Percentiles rank a stretch among this genome's conserved stretches.
phyloP scores from a whole-genome alignment of 179 eudicot genomes.

The Drosera spatulata region DNA sequence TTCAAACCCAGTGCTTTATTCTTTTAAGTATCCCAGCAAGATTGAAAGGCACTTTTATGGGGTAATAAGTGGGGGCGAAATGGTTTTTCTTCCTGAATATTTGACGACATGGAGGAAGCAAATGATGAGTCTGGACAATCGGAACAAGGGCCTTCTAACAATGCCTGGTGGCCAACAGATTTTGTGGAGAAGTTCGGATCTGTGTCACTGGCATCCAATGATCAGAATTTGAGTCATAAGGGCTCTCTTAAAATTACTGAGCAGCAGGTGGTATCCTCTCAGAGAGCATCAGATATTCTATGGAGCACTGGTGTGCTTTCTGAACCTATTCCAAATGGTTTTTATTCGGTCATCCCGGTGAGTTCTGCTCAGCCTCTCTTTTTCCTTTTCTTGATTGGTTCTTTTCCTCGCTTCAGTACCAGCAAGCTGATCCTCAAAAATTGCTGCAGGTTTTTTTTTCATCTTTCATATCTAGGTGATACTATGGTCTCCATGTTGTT shows the following conservation, averaged over 20 bases:
- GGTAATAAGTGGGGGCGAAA: slow-evolving; percentile 32
- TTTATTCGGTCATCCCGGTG: slow-evolving; percentile 86
- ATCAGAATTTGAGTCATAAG: slow-evolving; percentile 33
- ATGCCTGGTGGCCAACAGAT: slow-evolving; percentile 76
- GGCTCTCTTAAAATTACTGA: slow-evolving; percentile 31
- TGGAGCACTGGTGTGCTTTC: slow-evolving; percentile 87
- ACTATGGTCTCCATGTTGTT: too few species aligned
- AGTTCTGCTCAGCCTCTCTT: slow-evolving; percentile 15
- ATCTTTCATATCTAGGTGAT: too few species aligned
- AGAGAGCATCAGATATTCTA: slow-evolving; percentile 67
- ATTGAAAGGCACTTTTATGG: slow-evolving; percentile 24
- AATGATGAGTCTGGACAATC: slow-evolving; percentile 49
- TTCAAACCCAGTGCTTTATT: slow-evolving; percentile 16
- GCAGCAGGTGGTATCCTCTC: slow-evolving; percentile 30
- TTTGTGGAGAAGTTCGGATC: slow-evolving; percentile 64
- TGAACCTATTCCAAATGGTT: slow-evolving; percentile 85
- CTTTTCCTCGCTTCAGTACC: background rate
- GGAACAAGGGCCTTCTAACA: slow-evolving; percentile 55
- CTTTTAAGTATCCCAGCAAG: slow-evolving; percentile 10
- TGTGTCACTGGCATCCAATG: slow-evolving; percentile 59
- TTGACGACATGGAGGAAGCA: slow-evolving; percentile 65
- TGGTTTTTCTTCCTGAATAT: slow-evolving; percentile 32
- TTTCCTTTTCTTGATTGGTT: background rate
- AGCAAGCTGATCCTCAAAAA: background rate
- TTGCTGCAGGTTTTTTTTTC: background rate